Evolutionary conservation across 2,329 filamentous ascomycete genomes (phyloP), one percentile per base, ranked within the genome.

Genomic region (Arthrinium puccinioides): DNA sequence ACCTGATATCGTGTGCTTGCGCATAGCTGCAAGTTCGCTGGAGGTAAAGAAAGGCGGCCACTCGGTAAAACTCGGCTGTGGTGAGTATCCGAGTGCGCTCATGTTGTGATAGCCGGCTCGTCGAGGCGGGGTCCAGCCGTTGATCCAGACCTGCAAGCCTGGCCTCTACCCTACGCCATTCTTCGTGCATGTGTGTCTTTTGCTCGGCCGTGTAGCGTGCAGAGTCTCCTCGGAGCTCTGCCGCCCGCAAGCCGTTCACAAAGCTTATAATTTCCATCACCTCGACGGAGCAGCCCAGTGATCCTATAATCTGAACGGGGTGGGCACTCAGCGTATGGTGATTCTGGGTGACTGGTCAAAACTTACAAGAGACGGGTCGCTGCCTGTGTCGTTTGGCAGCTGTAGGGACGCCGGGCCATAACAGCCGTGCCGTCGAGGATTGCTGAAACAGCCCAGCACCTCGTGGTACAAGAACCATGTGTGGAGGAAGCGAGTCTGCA

Each of bases 21-120:
- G 46, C 48, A 21, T 43, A 43, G 33, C 51, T 52, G 35, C 46
- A 48, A 14, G 53, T 50, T 36, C 55, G 50, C 31, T 55, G 53
- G 15, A 61, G 45, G 37, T 71, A 72, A 1, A 72, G 56, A 23
- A 65, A 56, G 2, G 67, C 58, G 1, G 66, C 69, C 15, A 72
- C 57, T 6, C 68, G 63, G 42, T 72, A 73, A n/a, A 72, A 59
- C 48, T 72, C 67, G 9, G 69, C 68, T 4, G 69, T 72, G 26
- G 59, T 56, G 32, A 52, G 55, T 45, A 63, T 54, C 32, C 48
- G 52, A 34, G 44, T 40, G 16, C 47, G 51, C 28, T 57, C 49
- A 11, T 47, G 35, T 21, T 59, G 51, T 20, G 59, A 42, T 27
- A 54, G 49, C 19, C 49, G 42, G n/a, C 47, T 48, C 21, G 47